Evolutionary conservation across 106 monocot genomes (phyloP), one percentile per base, ranked within the genome.

Genomic region (Allium cepa): DNA sequence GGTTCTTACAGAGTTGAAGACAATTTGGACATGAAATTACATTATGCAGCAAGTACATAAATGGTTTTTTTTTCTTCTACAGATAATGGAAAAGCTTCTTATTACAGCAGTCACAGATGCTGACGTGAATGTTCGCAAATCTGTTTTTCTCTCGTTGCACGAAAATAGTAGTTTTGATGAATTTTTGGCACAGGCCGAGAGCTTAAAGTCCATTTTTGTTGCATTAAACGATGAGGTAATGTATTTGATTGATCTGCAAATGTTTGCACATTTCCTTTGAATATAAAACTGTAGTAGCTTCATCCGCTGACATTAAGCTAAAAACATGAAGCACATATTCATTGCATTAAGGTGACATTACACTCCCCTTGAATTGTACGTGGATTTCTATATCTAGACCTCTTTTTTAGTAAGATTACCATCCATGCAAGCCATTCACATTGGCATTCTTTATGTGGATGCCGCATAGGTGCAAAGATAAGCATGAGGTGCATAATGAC

Each of bases 181-280:
- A 69, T 97, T 87, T 64, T 78, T 97, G 77, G 86, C 88, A 16
- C 92, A 92, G 75, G 86, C 92, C 48, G 96, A 97, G 69, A 84
- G 83, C 70, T 77, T 97, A 70, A 76, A 80, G 79, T 92, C 96
- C 47, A 86, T 97, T 74, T 97, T 97, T 79, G 88, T 89, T 72
- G 89, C 92, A 52, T 70, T 97, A 53, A 92, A 97, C 75, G 96
- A 97, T 65, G 92, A 97, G 96, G 96, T 92, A 86, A 26, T 51
- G 22, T 67, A 51, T 62, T 62, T 49, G 50, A 71, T 68, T 55
- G 53, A 12, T 55, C 10, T 60, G 56, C 6, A 3, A 58, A n/a
- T 7, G 14, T 47, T 14, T 63, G 57, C 12, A 57, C 57, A 57
- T 59, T 59, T 18, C 7, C 11, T 59, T 18, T 59, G 8, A 59